Conservation (phyloP, 1,139 yeast species). For the Candida albicans region DNA sequence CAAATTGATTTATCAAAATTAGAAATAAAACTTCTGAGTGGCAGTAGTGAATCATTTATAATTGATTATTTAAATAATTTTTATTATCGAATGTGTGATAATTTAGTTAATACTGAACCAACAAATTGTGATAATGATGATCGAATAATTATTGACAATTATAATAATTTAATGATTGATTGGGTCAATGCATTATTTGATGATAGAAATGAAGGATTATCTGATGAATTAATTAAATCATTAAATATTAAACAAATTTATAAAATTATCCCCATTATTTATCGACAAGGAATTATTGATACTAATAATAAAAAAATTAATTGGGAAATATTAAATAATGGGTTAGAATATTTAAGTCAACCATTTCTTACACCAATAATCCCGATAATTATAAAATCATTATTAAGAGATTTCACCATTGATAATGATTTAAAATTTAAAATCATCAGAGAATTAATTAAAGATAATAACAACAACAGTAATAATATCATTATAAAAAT, state of each 20-base stretch:
- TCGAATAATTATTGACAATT: slow-evolving; percentile 32
- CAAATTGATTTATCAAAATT: slow-evolving; percentile 34
- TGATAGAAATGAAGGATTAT: slow-evolving; percentile 69
- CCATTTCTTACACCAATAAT: slow-evolving; percentile 42
- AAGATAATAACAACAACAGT: slow-evolving; percentile 1
- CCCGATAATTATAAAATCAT: slow-evolving; percentile 37
- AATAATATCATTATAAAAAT: slow-evolving; percentile 23
- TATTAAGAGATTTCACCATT: slow-evolving; percentile 18
- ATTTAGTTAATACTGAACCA: slow-evolving; percentile 24
- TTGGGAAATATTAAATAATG: slow-evolving; percentile 34
- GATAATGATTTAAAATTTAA: slow-evolving; percentile 17
- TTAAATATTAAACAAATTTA: slow-evolving; percentile 70
- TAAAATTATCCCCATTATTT: slow-evolving; percentile 67
- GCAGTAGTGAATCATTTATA: slow-evolving; percentile 30
- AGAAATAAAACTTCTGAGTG: slow-evolving; percentile 17
- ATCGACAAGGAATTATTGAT: slow-evolving; percentile 72
- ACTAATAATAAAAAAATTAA: slow-evolving; percentile 52
- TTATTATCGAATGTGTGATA: slow-evolving; percentile 33
- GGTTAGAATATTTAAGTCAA: slow-evolving; percentile 47
- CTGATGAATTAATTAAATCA: slow-evolving; percentile 75
- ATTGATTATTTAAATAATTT: slow-evolving; percentile 37
- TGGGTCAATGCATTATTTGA: slow-evolving; percentile 86
- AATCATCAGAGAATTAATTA: slow-evolving; percentile 20
- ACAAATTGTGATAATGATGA: slow-evolving; percentile 26
- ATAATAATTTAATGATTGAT: slow-evolving; percentile 55